Conservation (phyloP, 2,329 filamentous ascomycete species). For the Colletotrichum simmondsii region DNA sequence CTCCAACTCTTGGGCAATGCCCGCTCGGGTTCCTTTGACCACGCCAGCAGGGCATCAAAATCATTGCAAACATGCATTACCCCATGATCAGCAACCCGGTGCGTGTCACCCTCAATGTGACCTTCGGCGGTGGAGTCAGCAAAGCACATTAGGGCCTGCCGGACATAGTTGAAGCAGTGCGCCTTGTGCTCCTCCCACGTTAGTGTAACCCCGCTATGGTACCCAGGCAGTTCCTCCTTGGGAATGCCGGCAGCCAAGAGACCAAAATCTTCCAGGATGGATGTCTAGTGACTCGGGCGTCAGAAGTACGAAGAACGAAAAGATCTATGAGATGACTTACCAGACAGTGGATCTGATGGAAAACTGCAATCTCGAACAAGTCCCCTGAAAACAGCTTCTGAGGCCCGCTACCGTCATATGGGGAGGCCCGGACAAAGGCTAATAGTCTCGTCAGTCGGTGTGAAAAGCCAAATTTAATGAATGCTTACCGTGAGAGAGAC, state of each 20-base stretch:
- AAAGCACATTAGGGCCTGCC: not conserved
- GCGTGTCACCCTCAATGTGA: not conserved
- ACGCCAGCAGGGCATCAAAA: not conserved
- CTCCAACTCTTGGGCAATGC: not conserved
- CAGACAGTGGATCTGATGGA: not conserved
- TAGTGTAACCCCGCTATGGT: not conserved
- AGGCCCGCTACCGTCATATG: not conserved
- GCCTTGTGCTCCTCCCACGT: slow-evolving; percentile 1
- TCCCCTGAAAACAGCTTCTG: not conserved
- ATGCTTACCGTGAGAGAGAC: not conserved
- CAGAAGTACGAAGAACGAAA: too few species aligned
- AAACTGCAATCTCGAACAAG: not conserved
- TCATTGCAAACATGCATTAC: slow-evolving; percentile 1
- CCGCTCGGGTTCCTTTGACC: not conserved
- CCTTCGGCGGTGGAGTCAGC: not conserved
- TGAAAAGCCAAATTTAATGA: too few species aligned
- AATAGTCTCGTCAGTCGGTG: not conserved
- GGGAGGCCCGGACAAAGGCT: not conserved
- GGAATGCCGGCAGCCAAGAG: not conserved
- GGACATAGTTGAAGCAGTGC: slow-evolving; percentile 4
- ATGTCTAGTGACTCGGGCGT: not conserved
- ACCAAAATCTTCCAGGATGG: not conserved
- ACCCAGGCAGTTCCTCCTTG: not conserved
- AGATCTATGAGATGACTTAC: not conserved
- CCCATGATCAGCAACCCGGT: not conserved